phyloP scores from a whole-genome alignment of 2,329 filamentous ascomycete species.

The Trichoderma atrobrunneum region DNA sequence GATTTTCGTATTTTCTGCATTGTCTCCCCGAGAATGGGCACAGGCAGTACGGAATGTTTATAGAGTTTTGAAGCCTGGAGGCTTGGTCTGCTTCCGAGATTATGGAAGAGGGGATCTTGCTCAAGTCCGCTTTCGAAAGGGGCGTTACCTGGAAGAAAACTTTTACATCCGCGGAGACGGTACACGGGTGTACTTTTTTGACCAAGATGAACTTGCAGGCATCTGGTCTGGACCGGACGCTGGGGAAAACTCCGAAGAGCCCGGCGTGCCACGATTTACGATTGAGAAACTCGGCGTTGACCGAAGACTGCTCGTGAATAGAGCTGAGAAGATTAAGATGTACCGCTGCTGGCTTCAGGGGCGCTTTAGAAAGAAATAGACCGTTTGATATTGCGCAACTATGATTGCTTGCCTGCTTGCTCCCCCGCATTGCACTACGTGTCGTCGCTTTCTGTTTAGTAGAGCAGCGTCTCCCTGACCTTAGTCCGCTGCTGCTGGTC shows the following conservation, averaged over 20 bases:
- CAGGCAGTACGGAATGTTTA: slow-evolving; percentile 79
- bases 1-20: slow-evolving; percentile 95
- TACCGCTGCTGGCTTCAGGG: slow-evolving; percentile 96
- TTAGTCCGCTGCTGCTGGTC: slow-evolving; percentile 39
- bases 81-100: slow-evolving; percentile 92
- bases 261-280: slow-evolving; percentile 53
- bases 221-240: slow-evolving; percentile 65
- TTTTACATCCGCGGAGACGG: slow-evolving; percentile 96
- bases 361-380: slow-evolving; percentile 67
- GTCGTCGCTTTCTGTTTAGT: slow-evolving; percentile 28
- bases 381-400: slow-evolving; percentile 18
- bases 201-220: slow-evolving; percentile 71
- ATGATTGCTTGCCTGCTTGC: neutral
- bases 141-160: slow-evolving; percentile 89
- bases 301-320: slow-evolving; percentile 85
- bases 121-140: slow-evolving; percentile 96
- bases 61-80: slow-evolving; percentile 82
- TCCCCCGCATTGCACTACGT: neutral
- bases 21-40: slow-evolving; percentile 81
- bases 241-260: slow-evolving; percentile 27
- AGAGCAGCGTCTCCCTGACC: slow-evolving; percentile 43
- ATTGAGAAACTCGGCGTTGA: slow-evolving; percentile 79
- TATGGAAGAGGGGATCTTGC: slow-evolving; percentile 94
- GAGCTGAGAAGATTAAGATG: slow-evolving; percentile 91
- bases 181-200: slow-evolving; percentile 96